Evolutionary conservation across 768 basidiomycete species (phyloP).

Genomic region (Roridomyces roridus): DNA sequence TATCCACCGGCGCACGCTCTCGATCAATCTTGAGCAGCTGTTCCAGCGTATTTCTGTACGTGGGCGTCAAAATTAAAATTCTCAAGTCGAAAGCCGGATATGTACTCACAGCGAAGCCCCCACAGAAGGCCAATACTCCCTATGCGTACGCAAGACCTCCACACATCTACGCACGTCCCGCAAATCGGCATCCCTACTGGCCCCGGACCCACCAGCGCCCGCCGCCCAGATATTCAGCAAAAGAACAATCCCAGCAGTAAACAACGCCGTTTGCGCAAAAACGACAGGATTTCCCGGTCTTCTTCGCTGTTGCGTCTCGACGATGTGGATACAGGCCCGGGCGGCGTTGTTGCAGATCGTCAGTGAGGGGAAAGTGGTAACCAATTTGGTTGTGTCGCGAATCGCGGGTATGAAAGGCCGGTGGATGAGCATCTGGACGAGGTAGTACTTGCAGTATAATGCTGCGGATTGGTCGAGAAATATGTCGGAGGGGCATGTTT

Average conservation of each 20-base stretch:
- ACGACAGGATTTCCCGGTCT: constrained; percentile 15
- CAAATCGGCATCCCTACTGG: background rate
- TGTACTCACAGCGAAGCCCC: background rate
- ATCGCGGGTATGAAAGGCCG: constrained; percentile 65
- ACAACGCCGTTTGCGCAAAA: constrained; percentile 17
- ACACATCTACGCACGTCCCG: constrained; percentile 11
- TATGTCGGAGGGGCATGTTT: constrained; percentile 39
- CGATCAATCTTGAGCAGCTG: constrained; percentile 10
- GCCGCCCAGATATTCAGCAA: constrained; percentile 17
- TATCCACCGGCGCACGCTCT: background rate
- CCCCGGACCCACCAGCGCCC: background rate
- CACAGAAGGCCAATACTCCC: constrained; percentile 1
- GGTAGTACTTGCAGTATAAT: constrained; percentile 55
- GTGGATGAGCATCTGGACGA: constrained; percentile 60
- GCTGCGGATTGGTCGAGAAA: constrained; percentile 34
- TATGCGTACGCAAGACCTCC: background rate
- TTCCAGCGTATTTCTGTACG: constrained; percentile 8
- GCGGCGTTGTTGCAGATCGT: constrained; percentile 73
- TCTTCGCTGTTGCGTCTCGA: constrained; percentile 49
- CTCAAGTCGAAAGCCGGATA: background rate
- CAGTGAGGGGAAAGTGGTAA: constrained; percentile 59
- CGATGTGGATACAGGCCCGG: constrained; percentile 60
- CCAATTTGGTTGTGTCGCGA: constrained; percentile 41
- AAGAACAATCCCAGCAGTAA: constrained; percentile 18
- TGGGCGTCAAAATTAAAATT: background rate